Base-by-base conservation (phyloP, 176 grass and related monocot genomes). In the Saccharum spontaneum region DNA sequence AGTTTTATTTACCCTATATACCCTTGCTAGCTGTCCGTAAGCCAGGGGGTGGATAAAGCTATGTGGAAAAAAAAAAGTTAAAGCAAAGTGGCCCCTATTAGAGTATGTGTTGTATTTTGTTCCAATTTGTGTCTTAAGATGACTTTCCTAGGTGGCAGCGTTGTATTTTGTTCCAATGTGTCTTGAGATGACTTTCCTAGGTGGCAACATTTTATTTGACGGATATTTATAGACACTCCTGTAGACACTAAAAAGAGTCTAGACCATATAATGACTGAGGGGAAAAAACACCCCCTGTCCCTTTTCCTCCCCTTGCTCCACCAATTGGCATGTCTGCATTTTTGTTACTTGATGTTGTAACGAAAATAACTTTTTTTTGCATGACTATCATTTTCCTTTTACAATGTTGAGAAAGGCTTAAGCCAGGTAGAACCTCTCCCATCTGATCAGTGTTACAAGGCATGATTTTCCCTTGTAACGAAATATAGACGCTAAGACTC, bases 41-140 rank as follows among this genome's bases (percentile, higher is more conserved):
- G 45, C 18, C 66, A 57, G 14, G 46, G 37, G 43, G 6, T 77
- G 78, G 78, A 82, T 84, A 75, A 82, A 73, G 67, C 66, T 79
- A 62, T 46, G 26, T 15, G 26, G 17, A 1, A 10, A 64, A 22
- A 57, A 28, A 34, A 54, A 20, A 5, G 76, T 39, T 54, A 30
- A 79, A 1, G 30, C 31, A 87, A 40, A 41, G n/a, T 33, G n/a
- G 73, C 48, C 55, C 24, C 3, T 40, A 2, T 52, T 62, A 17
- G 4, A 14, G 4, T 31, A 16, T 33, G 65, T 24, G 73, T 14
- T 46, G n/a, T 48, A 45, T 43, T 23, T 43, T 2, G 40, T 71
- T 40, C 10, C 37, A 70, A 12, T 23, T 14, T 23, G 20, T 39
- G 68, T 36, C 30, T 37, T 54, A 11, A 20, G 8, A 52, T 33